phyloP scores from a whole-genome alignment of 2,329 filamentous ascomycete species.

The Lithohypha guttulata region DNA sequence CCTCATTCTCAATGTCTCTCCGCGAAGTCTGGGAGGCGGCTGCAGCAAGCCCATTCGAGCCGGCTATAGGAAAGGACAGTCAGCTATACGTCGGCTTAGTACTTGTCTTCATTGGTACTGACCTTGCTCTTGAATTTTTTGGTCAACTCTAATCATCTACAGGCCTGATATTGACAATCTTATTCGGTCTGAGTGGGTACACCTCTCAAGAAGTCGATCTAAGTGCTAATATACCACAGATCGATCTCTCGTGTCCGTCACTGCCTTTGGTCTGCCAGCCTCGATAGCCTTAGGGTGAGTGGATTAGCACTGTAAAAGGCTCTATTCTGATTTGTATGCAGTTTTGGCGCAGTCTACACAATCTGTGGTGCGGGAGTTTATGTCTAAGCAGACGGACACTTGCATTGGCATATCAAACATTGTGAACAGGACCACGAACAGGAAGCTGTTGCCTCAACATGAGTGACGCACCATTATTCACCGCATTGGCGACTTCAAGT shows the following conservation, averaged over 20 bases:
- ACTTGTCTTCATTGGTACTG: conserved; percentile 56
- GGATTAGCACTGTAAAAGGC: conserved; percentile 17
- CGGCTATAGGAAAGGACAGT: conserved; percentile 65
- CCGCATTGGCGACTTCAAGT: conserved; percentile 50
- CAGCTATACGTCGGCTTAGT: conserved; percentile 75
- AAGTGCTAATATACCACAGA: too few relatives aligned
- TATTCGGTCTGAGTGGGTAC: conserved; percentile 72
- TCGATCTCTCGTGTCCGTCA: conserved; percentile 66
- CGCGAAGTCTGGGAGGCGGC: conserved; percentile 90
- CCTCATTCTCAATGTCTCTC: conserved; percentile 47
- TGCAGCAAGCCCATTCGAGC: conserved; percentile 72
- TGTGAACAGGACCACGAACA: background rate
- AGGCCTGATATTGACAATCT: conserved; percentile 59
- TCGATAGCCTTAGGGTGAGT: conserved; percentile 81
- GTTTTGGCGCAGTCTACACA: conserved; percentile 92
- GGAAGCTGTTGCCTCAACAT: conserved; percentile 7
- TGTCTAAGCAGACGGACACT: conserved; percentile 48
- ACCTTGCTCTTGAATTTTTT: background rate
- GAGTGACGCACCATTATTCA: conserved; percentile 41
- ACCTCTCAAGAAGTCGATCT: too few relatives aligned
- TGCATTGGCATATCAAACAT: conserved; percentile 7
- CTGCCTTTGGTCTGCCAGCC: conserved; percentile 71
- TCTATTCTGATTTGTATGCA: conserved; percentile 30
- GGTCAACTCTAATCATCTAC: conserved; percentile 17
- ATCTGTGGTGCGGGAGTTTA: conserved; percentile 98